Conservation (phyloP, 179 eudicot genomes). For the Beta macrorhiza region DNA sequence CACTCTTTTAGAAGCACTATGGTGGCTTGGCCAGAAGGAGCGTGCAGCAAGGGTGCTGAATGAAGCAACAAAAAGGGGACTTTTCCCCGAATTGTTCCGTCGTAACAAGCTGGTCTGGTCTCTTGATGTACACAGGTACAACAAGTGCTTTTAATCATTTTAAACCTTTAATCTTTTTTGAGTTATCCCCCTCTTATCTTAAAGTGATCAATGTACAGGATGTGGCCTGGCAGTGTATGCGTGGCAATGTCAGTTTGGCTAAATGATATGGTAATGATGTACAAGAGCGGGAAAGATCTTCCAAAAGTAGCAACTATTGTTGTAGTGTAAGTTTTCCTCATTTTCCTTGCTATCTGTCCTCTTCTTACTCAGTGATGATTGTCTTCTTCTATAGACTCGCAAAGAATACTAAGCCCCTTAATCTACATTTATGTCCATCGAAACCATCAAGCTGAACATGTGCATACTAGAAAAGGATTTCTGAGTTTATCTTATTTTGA, state of each 20-base stretch:
- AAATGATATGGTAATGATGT: conserved; percentile 52
- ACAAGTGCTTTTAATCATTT: neutral
- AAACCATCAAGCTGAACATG: neutral
- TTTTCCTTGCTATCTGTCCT: neutral
- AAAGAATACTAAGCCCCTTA: neutral
- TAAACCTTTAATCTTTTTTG: conserved; percentile 8
- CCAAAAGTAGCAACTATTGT: conserved; percentile 80
- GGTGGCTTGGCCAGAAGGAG: neutral
- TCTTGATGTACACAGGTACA: conserved; percentile 88
- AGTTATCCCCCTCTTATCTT: conserved; percentile 1
- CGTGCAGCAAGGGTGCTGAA: conserved; percentile 51
- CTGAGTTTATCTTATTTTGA: neutral
- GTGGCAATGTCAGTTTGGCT: conserved; percentile 88
- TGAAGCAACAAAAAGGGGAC: conserved; percentile 92
- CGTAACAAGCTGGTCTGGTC: conserved; percentile 78
- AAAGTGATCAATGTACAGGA: conserved; percentile 45
- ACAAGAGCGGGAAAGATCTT: conserved; percentile 57
- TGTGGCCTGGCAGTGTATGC: conserved; percentile 91
- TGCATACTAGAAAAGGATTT: neutral
- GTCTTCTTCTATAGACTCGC: neutral
- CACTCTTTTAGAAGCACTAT: conserved; percentile 64
- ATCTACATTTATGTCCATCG: neutral
- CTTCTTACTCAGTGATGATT: neutral
- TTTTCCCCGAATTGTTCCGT: conserved; percentile 84
- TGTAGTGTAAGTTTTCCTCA: conserved; percentile 68